Evolutionary conservation across 2,329 filamentous ascomycete genomes (phyloP), one percentile per base, ranked within the genome.

Genomic region (Aspergillus glaucus): DNA sequence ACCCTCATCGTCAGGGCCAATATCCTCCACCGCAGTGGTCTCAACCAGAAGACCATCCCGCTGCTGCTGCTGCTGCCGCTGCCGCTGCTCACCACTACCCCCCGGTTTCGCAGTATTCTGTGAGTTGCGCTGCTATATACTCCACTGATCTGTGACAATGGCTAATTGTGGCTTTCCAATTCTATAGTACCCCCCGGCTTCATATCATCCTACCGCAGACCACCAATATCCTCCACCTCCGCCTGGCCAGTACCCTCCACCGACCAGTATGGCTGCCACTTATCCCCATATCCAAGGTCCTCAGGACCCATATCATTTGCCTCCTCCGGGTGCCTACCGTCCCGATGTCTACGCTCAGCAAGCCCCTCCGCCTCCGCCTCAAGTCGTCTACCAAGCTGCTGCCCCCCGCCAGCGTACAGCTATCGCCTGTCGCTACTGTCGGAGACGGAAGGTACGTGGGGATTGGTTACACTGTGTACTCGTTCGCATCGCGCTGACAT

Each of bases 371-470:
- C 58, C 62, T 26, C 63, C 64, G 41, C 63, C 64, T 36, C 70
- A 65, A 50, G 65, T 70, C 19, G 67, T 68, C 46, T 73, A 73
- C 49, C 69, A 69, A 54, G 68, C 70, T 43, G 69, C 74, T 32
- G 74, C 75, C 40, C 75, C 75, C 9, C 66, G 75, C 54, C 75
- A 77, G 61, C 67, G 75, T 43, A 77, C 75, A 14, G 75, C 75
- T 44, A 77, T 77, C 55, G 75, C 75, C 26, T 77, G 75, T 57
- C 71, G 74, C 46, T 77, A 77, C 53, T 77, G 75, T 59, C 67
- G 75, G 46, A 71, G 75, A 59, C 71, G 75, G 55, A 77, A 77
- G 71, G 75, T 77, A 66, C 49, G 70, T 57, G 44, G 41, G 24
- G 15, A 28, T 43, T 15, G 21, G 24, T 15, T 43, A 19, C n/a